Percentiles rank a stretch among this genome's conserved stretches.
These are phyloP conservation scores for Voacanga thouarsii DNA, from an alignment of 257 asterid species.

Conservation along the genomic window DNA sequence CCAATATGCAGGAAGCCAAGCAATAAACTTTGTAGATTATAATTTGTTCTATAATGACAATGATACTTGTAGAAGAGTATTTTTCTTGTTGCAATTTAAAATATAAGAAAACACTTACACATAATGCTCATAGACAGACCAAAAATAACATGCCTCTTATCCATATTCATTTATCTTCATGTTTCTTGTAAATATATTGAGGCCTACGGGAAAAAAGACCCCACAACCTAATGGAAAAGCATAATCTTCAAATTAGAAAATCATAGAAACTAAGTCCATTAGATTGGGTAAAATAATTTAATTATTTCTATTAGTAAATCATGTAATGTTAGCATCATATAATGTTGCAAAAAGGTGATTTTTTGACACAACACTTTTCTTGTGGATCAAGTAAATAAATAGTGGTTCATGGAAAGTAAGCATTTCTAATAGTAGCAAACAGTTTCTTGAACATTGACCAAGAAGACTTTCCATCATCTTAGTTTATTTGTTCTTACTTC, in stretches of 20 bases:
- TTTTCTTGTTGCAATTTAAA: neutral
- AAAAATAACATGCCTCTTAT: neutral
- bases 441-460: neutral
- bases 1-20: neutral
- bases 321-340: neutral
- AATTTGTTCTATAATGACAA: neutral
- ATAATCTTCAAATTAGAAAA: neutral
- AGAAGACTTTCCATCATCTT: neutral
- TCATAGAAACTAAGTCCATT: neutral
- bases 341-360: neutral
- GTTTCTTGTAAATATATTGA: neutral
- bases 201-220: neutral
- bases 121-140: neutral
- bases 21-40: neutral
- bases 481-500: neutral
- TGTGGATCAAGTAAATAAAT: neutral
- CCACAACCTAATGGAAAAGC: neutral
- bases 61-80: neutral
- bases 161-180: neutral
- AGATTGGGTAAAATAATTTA: neutral
- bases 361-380: neutral
- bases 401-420: neutral
- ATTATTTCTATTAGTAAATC: neutral
- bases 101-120: neutral
- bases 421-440: neutral